Percentiles rank a stretch among this genome's conserved stretches.
Evolutionary conservation across 148 eudicot genomes (phyloP).

Genomic region (Cornus kousa): DNA sequence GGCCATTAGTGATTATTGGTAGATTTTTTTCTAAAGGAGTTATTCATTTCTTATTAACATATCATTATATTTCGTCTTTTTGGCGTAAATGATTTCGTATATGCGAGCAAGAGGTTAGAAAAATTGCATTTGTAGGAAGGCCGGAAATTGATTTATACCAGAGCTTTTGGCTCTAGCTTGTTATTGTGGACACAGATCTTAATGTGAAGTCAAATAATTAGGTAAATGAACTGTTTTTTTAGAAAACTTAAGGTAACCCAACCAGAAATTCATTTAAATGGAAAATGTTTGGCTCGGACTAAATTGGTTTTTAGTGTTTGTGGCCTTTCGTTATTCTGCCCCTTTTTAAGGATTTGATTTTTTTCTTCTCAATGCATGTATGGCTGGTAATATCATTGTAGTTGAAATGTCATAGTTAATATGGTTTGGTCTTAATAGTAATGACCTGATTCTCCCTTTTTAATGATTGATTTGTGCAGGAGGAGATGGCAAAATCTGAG

Average conservation of each 20-base stretch:
- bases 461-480: constrained; percentile 13
- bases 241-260: too few relatives aligned
- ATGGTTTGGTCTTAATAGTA: neutral
- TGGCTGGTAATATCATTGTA: neutral
- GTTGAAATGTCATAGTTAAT: neutral
- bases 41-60: too few relatives aligned
- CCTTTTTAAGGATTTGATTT: neutral
- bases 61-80: too few relatives aligned
- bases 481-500: constrained; percentile 35
- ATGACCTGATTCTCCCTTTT: neutral
- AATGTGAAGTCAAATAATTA: neutral
- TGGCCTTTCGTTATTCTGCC: neutral
- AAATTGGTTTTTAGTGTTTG: neutral
- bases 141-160: too few relatives aligned
- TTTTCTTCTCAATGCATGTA: neutral
- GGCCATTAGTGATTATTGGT: too few relatives aligned
- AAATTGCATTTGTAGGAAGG: too few relatives aligned
- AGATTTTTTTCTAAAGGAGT: too few relatives aligned
- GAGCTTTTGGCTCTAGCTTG: too few relatives aligned
- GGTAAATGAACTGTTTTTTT: too few relatives aligned
- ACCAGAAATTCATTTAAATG: too few relatives aligned
- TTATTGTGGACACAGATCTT: neutral
- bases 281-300: neutral
- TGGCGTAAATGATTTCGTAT: too few relatives aligned
- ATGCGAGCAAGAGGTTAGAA: too few relatives aligned